Evolutionary conservation across 345 rosid genomes (phyloP).

Genomic region (Raphanus raphanistrum): DNA sequence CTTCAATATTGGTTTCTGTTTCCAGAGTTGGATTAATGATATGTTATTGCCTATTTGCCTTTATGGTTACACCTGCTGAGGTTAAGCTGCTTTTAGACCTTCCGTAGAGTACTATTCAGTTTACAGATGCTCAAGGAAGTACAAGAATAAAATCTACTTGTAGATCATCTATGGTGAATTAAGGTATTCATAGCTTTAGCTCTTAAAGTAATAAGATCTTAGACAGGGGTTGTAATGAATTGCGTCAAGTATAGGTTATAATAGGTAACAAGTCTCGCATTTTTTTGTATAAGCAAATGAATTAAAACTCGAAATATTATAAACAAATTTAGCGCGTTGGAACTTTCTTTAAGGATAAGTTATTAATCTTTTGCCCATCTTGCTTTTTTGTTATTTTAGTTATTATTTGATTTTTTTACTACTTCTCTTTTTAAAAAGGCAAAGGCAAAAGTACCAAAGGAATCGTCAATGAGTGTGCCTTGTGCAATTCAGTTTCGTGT

Average conservation of each 20-base stretch:
- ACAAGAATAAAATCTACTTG: not conserved
- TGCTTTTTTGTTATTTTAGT: conserved; percentile 16
- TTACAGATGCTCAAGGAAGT: not conserved
- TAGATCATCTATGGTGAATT: not conserved
- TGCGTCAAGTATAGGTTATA: not conserved
- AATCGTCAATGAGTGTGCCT: conserved; percentile 34
- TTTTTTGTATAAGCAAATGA: not conserved
- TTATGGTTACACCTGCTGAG: no score
- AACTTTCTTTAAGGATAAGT: conserved; percentile 30
- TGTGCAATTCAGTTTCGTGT: conserved; percentile 21
- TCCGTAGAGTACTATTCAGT: not conserved
- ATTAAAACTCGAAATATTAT: conserved; percentile 11
- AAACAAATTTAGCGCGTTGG: conserved; percentile 18
- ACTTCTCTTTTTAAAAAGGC: not conserved
- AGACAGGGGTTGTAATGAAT: no score
- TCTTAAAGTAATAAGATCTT: no score
- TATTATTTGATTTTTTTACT: not conserved
- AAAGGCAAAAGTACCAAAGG: conserved; percentile 31
- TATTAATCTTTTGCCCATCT: conserved; percentile 30
- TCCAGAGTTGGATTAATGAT: not conserved
- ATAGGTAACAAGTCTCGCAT: not conserved
- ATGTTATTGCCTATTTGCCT: not conserved
- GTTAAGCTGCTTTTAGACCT: not conserved
- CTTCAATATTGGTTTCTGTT: not conserved
- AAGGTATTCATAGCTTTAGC: not conserved